These are phyloP conservation scores for Westerdykella sp. DNA, from an alignment of 2,329 filamentous ascomycete species.

Conservation along the genomic window DNA sequence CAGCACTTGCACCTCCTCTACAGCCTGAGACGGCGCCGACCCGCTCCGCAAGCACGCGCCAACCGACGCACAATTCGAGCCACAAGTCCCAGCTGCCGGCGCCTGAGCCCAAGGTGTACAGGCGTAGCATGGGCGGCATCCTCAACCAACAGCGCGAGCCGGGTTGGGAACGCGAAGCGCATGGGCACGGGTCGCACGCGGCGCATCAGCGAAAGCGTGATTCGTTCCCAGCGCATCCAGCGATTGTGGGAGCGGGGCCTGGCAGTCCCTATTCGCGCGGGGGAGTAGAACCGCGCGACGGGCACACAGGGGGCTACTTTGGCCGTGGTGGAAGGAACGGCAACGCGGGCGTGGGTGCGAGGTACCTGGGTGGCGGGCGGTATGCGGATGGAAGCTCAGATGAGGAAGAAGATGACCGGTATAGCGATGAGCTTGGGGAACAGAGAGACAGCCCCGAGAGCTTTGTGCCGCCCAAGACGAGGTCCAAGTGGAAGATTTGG, in stretches of 20 bases:
- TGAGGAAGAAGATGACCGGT: conserved; percentile 20
- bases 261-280: conserved; percentile 25
- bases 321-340: conserved; percentile 3
- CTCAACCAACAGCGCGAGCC: conserved; percentile 24
- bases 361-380: conserved; percentile 24
- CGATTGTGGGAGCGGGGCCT: conserved; percentile 32
- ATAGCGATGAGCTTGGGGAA: conserved; percentile 19
- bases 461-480: conserved; percentile 34
- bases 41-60: conserved; percentile 18
- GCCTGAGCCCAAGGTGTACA: conserved; percentile 17
- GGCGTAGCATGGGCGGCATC: conserved; percentile 29
- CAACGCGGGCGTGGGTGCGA: conserved; percentile 23
- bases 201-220: conserved; percentile 21
- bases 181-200: conserved; percentile 15
- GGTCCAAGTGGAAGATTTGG: conserved; percentile 38
- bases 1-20: conserved; percentile 9
- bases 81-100: conserved; percentile 29
- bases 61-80: conserved; percentile 27
- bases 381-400: conserved; percentile 29
- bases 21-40: conserved; percentile 10
- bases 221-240: conserved; percentile 32
- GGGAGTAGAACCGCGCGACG: conserved; percentile 25
- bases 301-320: conserved; percentile 24
- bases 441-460: conserved; percentile 22
- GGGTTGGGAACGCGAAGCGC: conserved; percentile 21